Percentiles rank a stretch among this genome's conserved stretches.
phyloP scores from a whole-genome alignment of 1,284 basidiomycete species.

The Leccinum subrobustum region DNA sequence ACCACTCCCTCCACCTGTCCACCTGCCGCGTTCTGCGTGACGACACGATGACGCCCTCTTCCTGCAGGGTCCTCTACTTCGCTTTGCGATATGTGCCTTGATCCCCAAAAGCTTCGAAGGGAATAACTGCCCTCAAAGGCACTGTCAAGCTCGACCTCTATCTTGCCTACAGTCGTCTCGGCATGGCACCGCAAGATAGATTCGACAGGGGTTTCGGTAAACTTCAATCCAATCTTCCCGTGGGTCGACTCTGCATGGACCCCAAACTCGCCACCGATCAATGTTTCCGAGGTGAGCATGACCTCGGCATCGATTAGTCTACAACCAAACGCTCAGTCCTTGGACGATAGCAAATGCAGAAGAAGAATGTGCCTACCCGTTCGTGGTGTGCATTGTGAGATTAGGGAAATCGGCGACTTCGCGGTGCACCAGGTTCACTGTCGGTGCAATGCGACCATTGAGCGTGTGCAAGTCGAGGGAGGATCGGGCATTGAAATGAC shows the following conservation, averaged over 20 bases:
- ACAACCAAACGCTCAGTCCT: slow-evolving; percentile 9
- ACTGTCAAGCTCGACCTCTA: slow-evolving; percentile 35
- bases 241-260: slow-evolving; percentile 33
- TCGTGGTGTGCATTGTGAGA: slow-evolving; percentile 34
- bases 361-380: slow-evolving; percentile 35
- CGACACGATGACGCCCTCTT: slow-evolving; percentile 34
- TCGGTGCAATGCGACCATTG: slow-evolving; percentile 39
- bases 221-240: slow-evolving; percentile 34
- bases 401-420: slow-evolving; percentile 22
- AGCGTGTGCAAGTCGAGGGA: slow-evolving; percentile 37
- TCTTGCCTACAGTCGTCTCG: slow-evolving; percentile 33
- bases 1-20: slow-evolving; percentile 21
- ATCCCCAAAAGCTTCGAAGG: slow-evolving; percentile 29
- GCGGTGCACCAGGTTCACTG: slow-evolving; percentile 37
- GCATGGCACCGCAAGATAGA: slow-evolving; percentile 38
- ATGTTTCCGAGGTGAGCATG: slow-evolving; percentile 27
- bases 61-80: slow-evolving; percentile 41
- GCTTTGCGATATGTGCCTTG: slow-evolving; percentile 21
- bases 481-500: slow-evolving; percentile 39
- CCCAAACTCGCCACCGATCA: slow-evolving; percentile 35
- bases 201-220: slow-evolving; percentile 38
- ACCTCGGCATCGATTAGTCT: slow-evolving; percentile 35
- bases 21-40: slow-evolving; percentile 8
- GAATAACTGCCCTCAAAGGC: slow-evolving; percentile 47
- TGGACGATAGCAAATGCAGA: too few relatives aligned